Conservation (phyloP, 306 rosid genomes). For the Inga oerstediana region DNA sequence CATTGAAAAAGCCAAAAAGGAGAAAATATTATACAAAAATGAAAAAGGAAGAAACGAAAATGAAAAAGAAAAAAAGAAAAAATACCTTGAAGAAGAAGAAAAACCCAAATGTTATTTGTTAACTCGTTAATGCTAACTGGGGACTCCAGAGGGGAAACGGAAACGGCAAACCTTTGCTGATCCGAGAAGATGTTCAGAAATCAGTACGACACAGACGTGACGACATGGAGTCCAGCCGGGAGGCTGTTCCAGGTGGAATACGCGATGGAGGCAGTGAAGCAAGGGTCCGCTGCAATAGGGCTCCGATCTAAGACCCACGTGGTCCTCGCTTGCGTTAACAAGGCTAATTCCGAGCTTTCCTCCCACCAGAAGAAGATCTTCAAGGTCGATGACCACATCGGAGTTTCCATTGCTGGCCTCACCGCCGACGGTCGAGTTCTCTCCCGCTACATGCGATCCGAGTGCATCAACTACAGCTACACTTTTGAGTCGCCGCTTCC, state of each 20-base stretch:
- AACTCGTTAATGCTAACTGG: neutral
- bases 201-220: constrained; percentile 90
- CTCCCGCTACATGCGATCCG: constrained; percentile 90
- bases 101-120: neutral
- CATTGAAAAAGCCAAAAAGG: too few relatives aligned
- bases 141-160: neutral
- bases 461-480: constrained; percentile 78
- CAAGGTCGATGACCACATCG: constrained; percentile 95
- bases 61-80: neutral
- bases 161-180: neutral
- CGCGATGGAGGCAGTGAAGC: constrained; percentile 98
- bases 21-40: too few relatives aligned
- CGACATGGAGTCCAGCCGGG: constrained; percentile 93
- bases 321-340: constrained; percentile 89
- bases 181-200: constrained; percentile 65
- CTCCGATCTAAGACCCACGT: constrained; percentile 97
- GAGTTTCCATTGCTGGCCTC: constrained; percentile 94
- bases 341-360: constrained; percentile 86
- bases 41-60: neutral
- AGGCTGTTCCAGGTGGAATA: constrained; percentile 92
- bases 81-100: constrained; percentile 6
- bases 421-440: constrained; percentile 98
- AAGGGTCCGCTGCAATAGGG: constrained; percentile 95
- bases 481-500: constrained; percentile 91
- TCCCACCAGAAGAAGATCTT: constrained; percentile 99